A percentile compares a stretch with the other conserved stretches of the same genome.
Conservation (phyloP, 208 protist genomes). For the Angomonas deanei region DNA sequence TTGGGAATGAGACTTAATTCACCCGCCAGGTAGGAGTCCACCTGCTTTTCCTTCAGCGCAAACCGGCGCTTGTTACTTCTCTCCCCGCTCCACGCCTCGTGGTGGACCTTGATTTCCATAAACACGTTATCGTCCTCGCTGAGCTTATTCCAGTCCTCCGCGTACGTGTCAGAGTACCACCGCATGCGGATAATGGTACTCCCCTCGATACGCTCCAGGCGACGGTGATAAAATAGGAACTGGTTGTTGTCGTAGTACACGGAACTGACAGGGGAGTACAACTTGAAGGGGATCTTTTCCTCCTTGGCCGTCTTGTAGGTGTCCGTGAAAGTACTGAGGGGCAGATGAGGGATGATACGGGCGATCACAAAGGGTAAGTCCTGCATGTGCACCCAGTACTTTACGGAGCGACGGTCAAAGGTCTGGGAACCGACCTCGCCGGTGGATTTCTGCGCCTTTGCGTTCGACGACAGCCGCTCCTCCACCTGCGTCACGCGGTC, state of each 20-base stretch:
- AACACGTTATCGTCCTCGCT: slow-evolving; percentile 65
- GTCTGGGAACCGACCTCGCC: slow-evolving; percentile 75
- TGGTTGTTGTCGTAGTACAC: slow-evolving; percentile 88
- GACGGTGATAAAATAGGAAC: slow-evolving; percentile 81
- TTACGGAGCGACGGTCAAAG: slow-evolving; percentile 82
- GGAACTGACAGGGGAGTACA: slow-evolving; percentile 76
- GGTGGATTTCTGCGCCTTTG: slow-evolving; percentile 38
- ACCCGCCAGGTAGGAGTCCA: slow-evolving; percentile 65
- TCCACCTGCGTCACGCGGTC: slow-evolving; percentile 65
- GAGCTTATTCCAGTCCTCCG: slow-evolving; percentile 67
- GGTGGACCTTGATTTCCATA: slow-evolving; percentile 89
- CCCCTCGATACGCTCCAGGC: slow-evolving; percentile 78
- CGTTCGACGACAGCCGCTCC: slow-evolving; percentile 55
- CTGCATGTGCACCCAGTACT: slow-evolving; percentile 88
- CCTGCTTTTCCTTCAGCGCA: slow-evolving; percentile 77
- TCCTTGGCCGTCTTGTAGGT: slow-evolving; percentile 66
- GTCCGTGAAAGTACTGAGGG: slow-evolving; percentile 82
- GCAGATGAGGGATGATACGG: slow-evolving; percentile 83
- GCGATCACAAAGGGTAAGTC: slow-evolving; percentile 86
- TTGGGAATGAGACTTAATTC: slow-evolving; percentile 62
- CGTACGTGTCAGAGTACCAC: slow-evolving; percentile 81
- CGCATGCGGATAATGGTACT: slow-evolving; percentile 86
- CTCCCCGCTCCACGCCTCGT: slow-evolving; percentile 86
- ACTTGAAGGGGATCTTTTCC: slow-evolving; percentile 44
- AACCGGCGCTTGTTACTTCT: slow-evolving; percentile 85